These are phyloP conservation scores for Pseudodiploospora longispora DNA, from an alignment of 2,329 filamentous ascomycete genomes.

Conservation along the genomic window DNA sequence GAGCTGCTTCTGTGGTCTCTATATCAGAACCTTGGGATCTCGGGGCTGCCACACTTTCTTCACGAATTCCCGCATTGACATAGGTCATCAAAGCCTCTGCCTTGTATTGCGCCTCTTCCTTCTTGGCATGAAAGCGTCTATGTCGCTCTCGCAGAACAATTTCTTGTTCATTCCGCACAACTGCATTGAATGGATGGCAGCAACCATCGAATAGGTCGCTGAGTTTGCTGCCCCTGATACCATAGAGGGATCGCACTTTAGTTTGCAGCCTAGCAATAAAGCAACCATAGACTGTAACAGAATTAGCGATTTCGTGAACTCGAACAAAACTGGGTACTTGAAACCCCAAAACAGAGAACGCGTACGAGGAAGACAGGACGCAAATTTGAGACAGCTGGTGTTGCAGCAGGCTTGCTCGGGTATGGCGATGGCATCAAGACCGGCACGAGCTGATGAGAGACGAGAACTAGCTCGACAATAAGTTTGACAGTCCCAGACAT, in stretches of 20 bases:
- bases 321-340: background rate
- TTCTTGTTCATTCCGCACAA: conserved; percentile 24
- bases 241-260: conserved; percentile 23
- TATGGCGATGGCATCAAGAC: conserved; percentile 11
- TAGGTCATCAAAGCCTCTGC: too few relatives aligned
- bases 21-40: too few relatives aligned
- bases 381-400: conserved; percentile 16
- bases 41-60: too few relatives aligned
- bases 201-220: conserved; percentile 19
- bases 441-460: conserved; percentile 14
- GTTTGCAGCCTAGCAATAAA: conserved; percentile 21
- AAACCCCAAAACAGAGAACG: background rate
- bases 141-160: conserved; percentile 18
- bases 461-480: conserved; percentile 20
- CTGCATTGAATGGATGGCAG: conserved; percentile 19
- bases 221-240: conserved; percentile 18
- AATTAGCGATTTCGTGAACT: conserved; percentile 3
- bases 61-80: too few relatives aligned
- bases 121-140: too few relatives aligned
- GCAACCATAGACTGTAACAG: conserved; percentile 21
- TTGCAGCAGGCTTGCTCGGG: conserved; percentile 13
- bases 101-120: too few relatives aligned
- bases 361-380: conserved; percentile 20
- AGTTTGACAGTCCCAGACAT: conserved; percentile 17
- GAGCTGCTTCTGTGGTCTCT: too few relatives aligned